Evolutionary conservation across 73 alveolate genomes (phyloP).

Genomic region (Diophrys appendiculata): DNA sequence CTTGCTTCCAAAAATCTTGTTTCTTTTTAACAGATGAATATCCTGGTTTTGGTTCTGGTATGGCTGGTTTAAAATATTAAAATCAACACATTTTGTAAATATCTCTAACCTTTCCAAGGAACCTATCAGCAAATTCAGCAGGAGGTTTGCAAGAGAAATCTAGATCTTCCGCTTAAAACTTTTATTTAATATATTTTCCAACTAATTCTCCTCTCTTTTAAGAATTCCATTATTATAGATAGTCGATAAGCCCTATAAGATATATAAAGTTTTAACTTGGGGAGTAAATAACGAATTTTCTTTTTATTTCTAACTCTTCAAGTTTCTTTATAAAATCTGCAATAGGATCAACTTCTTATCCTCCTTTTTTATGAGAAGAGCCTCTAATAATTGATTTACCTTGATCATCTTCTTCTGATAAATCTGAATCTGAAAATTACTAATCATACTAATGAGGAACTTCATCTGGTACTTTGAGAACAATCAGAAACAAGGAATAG

Average conservation of each 20-base stretch:
- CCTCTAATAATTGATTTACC: no score
- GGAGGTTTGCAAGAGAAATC: slow-evolving; percentile 55
- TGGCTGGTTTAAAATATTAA: no score
- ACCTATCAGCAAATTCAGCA: slow-evolving; percentile 41
- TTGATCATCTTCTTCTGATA: no score
- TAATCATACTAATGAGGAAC: no score
- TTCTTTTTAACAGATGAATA: no score
- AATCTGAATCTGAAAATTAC: no score
- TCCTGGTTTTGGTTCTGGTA: no score
- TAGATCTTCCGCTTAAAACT: slow-evolving; percentile 23
- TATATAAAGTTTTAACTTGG: slow-evolving; percentile 27
- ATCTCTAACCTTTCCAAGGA: slow-evolving; percentile 37
- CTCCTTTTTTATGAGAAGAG: no score
- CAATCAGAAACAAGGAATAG: slow-evolving; percentile 48
- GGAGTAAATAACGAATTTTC: slow-evolving; percentile 37
- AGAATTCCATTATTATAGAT: slow-evolving; percentile 40
- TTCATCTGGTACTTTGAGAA: slow-evolving; percentile 18
- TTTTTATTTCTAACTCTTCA: no score
- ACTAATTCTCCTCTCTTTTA: slow-evolving; percentile 29
- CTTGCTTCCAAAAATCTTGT: no score
- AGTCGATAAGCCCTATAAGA: slow-evolving; percentile 44
- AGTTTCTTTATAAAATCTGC: no score
- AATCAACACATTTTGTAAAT: slow-evolving; percentile 8
- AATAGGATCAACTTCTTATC: no score
- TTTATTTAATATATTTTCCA: slow-evolving; percentile 10